Percentiles rank a stretch among this genome's conserved stretches.
Evolutionary conservation across 2,329 filamentous ascomycete species (phyloP).

Genomic region (Polytolypa hystricis): DNA sequence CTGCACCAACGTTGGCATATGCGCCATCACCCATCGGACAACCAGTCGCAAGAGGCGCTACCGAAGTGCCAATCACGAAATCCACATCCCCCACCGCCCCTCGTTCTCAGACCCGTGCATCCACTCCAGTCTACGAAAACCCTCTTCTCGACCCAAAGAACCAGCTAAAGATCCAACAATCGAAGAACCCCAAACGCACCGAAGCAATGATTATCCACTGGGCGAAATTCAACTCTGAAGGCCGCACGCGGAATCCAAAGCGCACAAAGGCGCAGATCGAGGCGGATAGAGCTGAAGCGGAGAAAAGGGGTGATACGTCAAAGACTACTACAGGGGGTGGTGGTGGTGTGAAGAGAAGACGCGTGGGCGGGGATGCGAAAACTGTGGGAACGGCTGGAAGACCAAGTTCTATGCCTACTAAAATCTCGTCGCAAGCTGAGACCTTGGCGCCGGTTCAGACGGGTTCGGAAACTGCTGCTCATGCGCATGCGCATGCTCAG

Average conservation of each 20-base stretch:
- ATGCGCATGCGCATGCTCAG: too few species aligned
- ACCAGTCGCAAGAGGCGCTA: slow-evolving; percentile 2
- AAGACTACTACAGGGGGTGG: background rate
- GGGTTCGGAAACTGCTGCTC: too few species aligned
- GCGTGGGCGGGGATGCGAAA: too few species aligned
- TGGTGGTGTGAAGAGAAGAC: too few species aligned
- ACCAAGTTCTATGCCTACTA: too few species aligned
- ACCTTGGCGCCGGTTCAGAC: too few species aligned
- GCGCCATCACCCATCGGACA: slow-evolving; percentile 3
- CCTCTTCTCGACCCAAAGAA: slow-evolving; percentile 15
- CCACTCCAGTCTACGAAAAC: slow-evolving; percentile 12
- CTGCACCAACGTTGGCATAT: background rate
- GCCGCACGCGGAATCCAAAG: slow-evolving; percentile 33
- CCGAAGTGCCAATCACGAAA: slow-evolving; percentile 4
- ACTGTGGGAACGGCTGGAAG: too few species aligned
- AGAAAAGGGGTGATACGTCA: slow-evolving; percentile 3
- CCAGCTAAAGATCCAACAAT: slow-evolving; percentile 29
- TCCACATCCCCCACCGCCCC: slow-evolving; percentile 8
- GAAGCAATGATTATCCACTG: slow-evolving; percentile 37
- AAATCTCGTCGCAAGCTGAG: too few species aligned
- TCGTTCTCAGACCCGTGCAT: slow-evolving; percentile 10
- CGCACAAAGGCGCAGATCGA: slow-evolving; percentile 35
- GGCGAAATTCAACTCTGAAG: slow-evolving; percentile 33
- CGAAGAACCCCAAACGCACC: slow-evolving; percentile 34
- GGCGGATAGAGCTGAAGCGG: slow-evolving; percentile 23